Base-by-base conservation (phyloP, 768 basidiomycete species). In the Mycena belliarum region DNA sequence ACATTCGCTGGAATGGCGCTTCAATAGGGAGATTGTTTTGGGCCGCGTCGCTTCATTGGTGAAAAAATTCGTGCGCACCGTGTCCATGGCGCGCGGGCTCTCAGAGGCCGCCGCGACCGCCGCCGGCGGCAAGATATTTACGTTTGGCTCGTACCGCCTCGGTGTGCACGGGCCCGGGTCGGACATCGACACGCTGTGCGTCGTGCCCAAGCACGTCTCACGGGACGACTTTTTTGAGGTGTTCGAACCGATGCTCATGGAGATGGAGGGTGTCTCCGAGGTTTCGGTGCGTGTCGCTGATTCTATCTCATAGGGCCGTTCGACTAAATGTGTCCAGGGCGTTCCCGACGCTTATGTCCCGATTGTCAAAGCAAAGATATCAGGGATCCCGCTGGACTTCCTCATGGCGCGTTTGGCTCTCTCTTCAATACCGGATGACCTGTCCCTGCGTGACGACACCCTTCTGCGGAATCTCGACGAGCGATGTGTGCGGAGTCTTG, bases 101-200 rank as follows among this genome's bases (percentile, higher is more conserved):
- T 95, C 95, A 28, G 95, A 98, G 62, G 75, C 88, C 20, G 89
- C 93, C 1, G 95, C 96, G 10, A 83, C 76, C 49, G 87, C 91
- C 46, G 93, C 97, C 10, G 97, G 97, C 49, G 97, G 95, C 63
- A 96, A 98, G 79, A 98, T 99, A 70, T 99, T 94, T 73, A 98
- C 97, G 8, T 99, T 96, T 72, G 97, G 97, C 40, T 98, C 95
- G 49, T 98, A 98, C 79, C 89, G 97, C 66, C 78, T 99, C 47
- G 97, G 97, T 57, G 97, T 98, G 21, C 97, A 98, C 73, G 93
- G 93, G 14, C 97, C 96, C 33, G 91, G 93, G 4, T 81, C 89
- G 47, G 96, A 99, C 83, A 98, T 99, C 71, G 97, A 99, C 78
- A 97, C 95, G n/a, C 76, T 99, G 21, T 91, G 93, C 69, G 96